Conservation (phyloP, 768 basidiomycete genomes). For the Postia placenta region DNA sequence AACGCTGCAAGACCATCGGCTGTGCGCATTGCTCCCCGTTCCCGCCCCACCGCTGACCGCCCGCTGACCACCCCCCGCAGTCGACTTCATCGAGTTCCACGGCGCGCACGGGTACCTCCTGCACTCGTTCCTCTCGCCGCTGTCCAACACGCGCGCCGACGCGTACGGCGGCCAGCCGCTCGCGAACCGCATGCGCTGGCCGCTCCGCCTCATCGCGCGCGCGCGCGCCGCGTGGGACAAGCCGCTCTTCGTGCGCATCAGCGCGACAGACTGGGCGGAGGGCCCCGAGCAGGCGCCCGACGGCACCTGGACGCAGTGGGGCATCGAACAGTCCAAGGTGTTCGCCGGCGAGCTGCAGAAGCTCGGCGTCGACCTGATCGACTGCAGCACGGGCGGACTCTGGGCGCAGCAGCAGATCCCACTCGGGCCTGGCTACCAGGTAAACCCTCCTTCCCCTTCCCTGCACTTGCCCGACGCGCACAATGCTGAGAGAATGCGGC, state of each 20-base stretch:
- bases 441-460: constrained; percentile 15
- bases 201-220: constrained; percentile 48
- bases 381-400: constrained; percentile 58
- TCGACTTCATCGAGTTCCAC: constrained; percentile 71
- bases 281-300: constrained; percentile 45
- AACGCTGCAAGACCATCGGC: constrained; percentile 52
- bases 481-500: not conserved
- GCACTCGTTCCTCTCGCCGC: constrained; percentile 63
- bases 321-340: constrained; percentile 67
- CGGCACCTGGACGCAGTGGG: constrained; percentile 64
- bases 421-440: constrained; percentile 57
- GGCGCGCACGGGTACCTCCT: constrained; percentile 69
- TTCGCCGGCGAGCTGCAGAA: constrained; percentile 50
- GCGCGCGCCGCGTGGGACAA: constrained; percentile 57
- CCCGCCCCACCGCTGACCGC: not conserved
- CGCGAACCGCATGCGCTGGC: constrained; percentile 66
- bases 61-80: constrained; percentile 22
- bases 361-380: constrained; percentile 71
- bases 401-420: constrained; percentile 54
- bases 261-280: constrained; percentile 50
- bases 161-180: constrained; percentile 61
- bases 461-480: not conserved
- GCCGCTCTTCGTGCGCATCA: constrained; percentile 64
- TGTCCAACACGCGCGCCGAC: constrained; percentile 70
- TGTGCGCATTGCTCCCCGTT: constrained; percentile 48